These are phyloP conservation scores for Avena eriantha DNA, from an alignment of 176 grass and related monocot genomes.

Conservation along the genomic window DNA sequence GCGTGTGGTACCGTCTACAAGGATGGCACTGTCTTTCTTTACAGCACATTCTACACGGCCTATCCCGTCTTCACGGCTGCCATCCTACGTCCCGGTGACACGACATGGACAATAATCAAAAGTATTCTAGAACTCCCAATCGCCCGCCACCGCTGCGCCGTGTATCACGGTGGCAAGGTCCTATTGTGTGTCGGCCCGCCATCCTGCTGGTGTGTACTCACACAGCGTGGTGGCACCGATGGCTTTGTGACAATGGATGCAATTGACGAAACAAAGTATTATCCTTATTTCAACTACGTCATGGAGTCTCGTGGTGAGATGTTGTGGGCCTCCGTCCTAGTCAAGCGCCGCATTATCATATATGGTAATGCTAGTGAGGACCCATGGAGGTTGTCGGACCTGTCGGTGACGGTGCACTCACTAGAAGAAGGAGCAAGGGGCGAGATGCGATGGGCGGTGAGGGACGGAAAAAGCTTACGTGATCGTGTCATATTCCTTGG, in stretches of 20 bases:
- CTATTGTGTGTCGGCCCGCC: neutral
- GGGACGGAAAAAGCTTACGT: neutral
- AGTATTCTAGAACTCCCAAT: neutral
- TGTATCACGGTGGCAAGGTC: neutral
- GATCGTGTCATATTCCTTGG: neutral
- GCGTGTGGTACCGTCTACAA: neutral
- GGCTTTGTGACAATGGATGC: neutral
- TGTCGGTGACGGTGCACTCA: neutral
- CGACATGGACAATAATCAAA: neutral
- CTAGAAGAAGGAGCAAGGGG: neutral
- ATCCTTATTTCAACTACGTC: neutral
- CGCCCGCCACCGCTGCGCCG: neutral
- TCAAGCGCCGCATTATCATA: neutral
- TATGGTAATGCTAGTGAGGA: neutral
- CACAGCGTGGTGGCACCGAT: neutral
- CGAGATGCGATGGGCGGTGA: neutral
- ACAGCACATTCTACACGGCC: neutral
- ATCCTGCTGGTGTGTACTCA: neutral
- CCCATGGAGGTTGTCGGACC: neutral
- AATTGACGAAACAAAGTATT: rapidly evolving
- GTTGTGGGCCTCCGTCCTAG: neutral
- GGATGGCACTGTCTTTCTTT: neutral
- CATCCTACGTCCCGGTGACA: neutral
- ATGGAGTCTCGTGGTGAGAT: neutral
- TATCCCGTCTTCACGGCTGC: neutral